Base-by-base conservation (phyloP, 2,329 filamentous ascomycete species). In the Madurella fahalii region DNA sequence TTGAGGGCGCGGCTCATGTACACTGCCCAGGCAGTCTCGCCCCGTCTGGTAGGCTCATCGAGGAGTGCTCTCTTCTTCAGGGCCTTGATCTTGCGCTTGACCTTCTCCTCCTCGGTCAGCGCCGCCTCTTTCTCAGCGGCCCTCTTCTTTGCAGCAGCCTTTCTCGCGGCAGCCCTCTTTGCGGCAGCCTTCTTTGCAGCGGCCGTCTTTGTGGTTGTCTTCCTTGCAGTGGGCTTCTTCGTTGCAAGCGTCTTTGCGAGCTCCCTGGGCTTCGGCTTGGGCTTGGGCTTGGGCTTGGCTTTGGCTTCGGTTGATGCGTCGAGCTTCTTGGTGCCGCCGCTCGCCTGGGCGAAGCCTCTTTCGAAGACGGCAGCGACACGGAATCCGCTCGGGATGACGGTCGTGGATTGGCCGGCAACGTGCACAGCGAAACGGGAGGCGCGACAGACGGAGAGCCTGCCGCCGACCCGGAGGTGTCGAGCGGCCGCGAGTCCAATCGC, bases 61-160 rank as follows among this genome's bases (percentile, higher is more conserved):
- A 75, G 64, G 50, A 81, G 63, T 8, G 76, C 72, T 58, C 58
- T 63, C 63, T 69, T 66, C 69, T 70, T 77, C 58, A 77, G 64
- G 55, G 70, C 62, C 44, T 55, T 62, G 47, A 72, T 58, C 58
- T 69, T 62, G 11, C 65, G 41, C 59, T 40, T 42, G 43, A 67
- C 68, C 47, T 56, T 51, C 67, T 72, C 67, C 59, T 73, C 60
- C 66, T 77, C 74, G 1, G 47, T 50, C 47, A 47, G 31, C 20
- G 45, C 5, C 2, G 34, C 16, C 47, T 53, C 52, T 7, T 44
- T 47, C 9, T 37, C 46, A 37, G 46, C 7, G 32, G 43, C 42
- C 46, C 49, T 63, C 52, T 62, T 65, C 7, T 62, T 65, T 7
- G 59, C 55, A 16, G 63, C 42, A 42, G 62, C 54, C 58, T 65